Evolutionary conservation across 2,329 filamentous ascomycete genomes (phyloP), one percentile per base, ranked within the genome.

Genomic region (Colletotrichum nymphaeae): DNA sequence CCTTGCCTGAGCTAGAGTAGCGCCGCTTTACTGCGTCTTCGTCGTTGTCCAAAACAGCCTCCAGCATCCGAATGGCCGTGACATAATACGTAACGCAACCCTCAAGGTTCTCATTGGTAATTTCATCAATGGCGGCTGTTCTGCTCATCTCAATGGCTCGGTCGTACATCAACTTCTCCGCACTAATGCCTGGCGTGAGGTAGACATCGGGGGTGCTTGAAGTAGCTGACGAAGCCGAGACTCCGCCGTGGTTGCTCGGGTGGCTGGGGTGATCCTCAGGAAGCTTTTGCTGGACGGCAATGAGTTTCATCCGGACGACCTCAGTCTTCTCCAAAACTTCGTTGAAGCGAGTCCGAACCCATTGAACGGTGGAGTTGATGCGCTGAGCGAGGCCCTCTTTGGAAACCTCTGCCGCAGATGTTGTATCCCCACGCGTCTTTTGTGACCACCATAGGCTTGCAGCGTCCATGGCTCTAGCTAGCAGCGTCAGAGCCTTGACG

Each of bases 101-200:
- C 0, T 87, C 84, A 28, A 98, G 86, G 81, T 98, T 95, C 75
- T 97, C 94, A 70, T 96, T 95, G 2, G 97, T 95, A 63, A 99
- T 93, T 84, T 99, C 97, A 78, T 97, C 97, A 79, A 98, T 97
- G 8, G 97, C 97, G 8, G 97, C 96, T 4, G 94, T 92, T 65
- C 95, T 92, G 81, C 95, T 98, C 97, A 99, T 98, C 81, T 99
- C 97, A 26, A 98, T 86, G 0, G 97, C 97, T 59, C 97, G 94
- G 78, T 99, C 97, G 80, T 98, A 99, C 95, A 99, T 98, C 58
- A 99, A 87, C 83, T 95, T 98, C 85, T 98, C 97, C 0, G 97
- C 97, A 26, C 95, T 98, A 69, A 98, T 92, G 1, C 96, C 97
- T 2, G 94, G 91, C 16, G 94, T 97, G 30, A 99, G 88, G 60